phyloP scores from a whole-genome alignment of 140 eudicot species.

The Erigeron philadelphicus region DNA sequence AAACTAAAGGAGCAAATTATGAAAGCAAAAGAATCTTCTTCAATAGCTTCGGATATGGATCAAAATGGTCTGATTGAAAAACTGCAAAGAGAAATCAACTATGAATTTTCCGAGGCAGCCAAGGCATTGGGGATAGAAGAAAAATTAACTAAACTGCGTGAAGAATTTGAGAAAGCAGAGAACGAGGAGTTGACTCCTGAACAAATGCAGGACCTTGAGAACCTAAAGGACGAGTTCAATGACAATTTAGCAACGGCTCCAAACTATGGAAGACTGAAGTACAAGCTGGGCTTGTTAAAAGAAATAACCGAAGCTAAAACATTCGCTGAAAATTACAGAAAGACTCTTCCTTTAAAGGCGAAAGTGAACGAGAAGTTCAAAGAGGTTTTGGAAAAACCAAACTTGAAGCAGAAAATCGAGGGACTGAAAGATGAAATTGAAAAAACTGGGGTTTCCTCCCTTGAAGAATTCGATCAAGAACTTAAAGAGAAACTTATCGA shows the following conservation, averaged over 20 bases:
- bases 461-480: slow-evolving; percentile 35
- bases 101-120: slow-evolving; percentile 63
- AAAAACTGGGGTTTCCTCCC: slow-evolving; percentile 33
- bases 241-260: slow-evolving; percentile 52
- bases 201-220: slow-evolving; percentile 44
- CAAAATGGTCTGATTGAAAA: slow-evolving; percentile 53
- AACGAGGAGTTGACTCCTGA: slow-evolving; percentile 37
- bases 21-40: slow-evolving; percentile 50
- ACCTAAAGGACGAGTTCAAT: slow-evolving; percentile 45
- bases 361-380: slow-evolving; percentile 32
- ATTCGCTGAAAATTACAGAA: slow-evolving; percentile 40
- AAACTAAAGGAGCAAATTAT: slow-evolving; percentile 48
- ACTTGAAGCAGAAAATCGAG: slow-evolving; percentile 36
- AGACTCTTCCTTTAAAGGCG: slow-evolving; percentile 36
- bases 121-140: slow-evolving; percentile 58
- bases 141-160: slow-evolving; percentile 38
- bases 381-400: slow-evolving; percentile 35
- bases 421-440: slow-evolving; percentile 44
- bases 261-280: slow-evolving; percentile 49
- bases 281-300: slow-evolving; percentile 55
- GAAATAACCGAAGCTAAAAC: slow-evolving; percentile 49
- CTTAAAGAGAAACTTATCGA: slow-evolving; percentile 45
- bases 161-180: slow-evolving; percentile 51
- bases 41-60: slow-evolving; percentile 34
- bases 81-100: slow-evolving; percentile 45